A percentile compares a stretch with the other conserved stretches of the same genome.
phyloP scores from a whole-genome alignment of 306 rosid genomes.

The Gastrolobium villosum region DNA sequence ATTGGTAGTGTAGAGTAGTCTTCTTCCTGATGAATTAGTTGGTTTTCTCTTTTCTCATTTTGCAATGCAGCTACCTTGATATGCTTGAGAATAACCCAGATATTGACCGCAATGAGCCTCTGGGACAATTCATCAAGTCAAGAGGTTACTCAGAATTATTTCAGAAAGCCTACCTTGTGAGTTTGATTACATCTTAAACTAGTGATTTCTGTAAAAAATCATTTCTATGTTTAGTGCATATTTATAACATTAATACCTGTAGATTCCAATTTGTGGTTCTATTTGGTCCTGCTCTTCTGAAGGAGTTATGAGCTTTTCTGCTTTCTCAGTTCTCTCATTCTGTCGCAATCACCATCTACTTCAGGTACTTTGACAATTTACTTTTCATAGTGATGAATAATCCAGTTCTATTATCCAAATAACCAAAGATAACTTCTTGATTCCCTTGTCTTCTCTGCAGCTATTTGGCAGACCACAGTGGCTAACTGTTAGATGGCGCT shows the following conservation, averaged over 20 bases:
- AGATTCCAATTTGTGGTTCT: conserved; percentile 91
- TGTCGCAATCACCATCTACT: conserved; percentile 88
- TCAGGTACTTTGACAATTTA: conserved; percentile 63
- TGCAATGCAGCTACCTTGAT: conserved; percentile 74
- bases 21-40: conserved; percentile 13
- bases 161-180: conserved; percentile 86
- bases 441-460: conserved; percentile 55
- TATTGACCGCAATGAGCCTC: conserved; percentile 75
- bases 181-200: conserved; percentile 38
- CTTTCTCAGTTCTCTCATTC: conserved; percentile 84
- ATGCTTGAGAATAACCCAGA: conserved; percentile 74
- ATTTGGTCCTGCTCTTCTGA: conserved; percentile 89
- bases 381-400: background rate
- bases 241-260: conserved; percentile 19
- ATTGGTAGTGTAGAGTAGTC: background rate
- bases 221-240: conserved; percentile 5
- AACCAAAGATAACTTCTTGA: conserved; percentile 4
- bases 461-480: conserved; percentile 93
- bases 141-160: conserved; percentile 84
- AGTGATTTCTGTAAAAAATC: background rate
- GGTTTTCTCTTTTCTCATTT: background rate
- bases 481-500: conserved; percentile 84
- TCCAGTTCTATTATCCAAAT: conserved; percentile 19
- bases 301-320: conserved; percentile 85
- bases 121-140: conserved; percentile 76